These are phyloP conservation scores for Podospora tetraspora DNA, from an alignment of 495 filamentous ascomycete genomes.

Conservation along the genomic window DNA sequence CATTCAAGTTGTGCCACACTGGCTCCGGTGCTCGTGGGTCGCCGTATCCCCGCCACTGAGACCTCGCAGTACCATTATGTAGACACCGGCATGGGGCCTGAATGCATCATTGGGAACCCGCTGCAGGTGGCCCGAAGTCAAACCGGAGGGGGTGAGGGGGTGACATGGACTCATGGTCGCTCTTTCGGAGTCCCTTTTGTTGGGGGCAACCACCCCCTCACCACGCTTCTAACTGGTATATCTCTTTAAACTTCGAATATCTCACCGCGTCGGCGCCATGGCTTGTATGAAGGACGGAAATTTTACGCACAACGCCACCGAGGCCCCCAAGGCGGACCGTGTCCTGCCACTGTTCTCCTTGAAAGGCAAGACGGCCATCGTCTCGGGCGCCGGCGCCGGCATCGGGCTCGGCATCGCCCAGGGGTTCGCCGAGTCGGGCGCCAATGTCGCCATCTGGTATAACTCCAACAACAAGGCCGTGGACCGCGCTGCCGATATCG, in stretches of 20 bases:
- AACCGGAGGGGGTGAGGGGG: not conserved
- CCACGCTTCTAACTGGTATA: not conserved
- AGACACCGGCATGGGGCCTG: not conserved
- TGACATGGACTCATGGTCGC: not conserved
- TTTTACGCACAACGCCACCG: conserved; percentile 58
- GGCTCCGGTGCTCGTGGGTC: not conserved
- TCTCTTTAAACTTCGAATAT: not conserved
- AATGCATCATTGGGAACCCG: not conserved
- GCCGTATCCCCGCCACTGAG: not conserved
- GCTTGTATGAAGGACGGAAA: conserved; percentile 46
- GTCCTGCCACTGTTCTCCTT: conserved; percentile 79
- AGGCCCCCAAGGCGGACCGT: conserved; percentile 53
- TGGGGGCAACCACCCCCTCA: not conserved
- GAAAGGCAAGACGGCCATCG: conserved; percentile 76
- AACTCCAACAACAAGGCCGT: conserved; percentile 68
- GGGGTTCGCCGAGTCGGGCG: conserved; percentile 71
- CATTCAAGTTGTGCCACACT: not conserved
- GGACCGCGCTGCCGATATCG: conserved; percentile 67
- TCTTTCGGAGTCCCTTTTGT: not conserved
- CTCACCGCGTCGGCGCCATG: conserved; percentile 23
- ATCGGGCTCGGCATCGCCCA: conserved; percentile 78
- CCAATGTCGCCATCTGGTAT: conserved; percentile 85
- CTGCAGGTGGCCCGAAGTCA: not conserved
- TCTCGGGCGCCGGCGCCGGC: conserved; percentile 75
- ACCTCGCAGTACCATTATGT: not conserved